Base-by-base conservation (phyloP, 371 early-diverging fungal genomes). In the Actinomortierella wolfii region DNA sequence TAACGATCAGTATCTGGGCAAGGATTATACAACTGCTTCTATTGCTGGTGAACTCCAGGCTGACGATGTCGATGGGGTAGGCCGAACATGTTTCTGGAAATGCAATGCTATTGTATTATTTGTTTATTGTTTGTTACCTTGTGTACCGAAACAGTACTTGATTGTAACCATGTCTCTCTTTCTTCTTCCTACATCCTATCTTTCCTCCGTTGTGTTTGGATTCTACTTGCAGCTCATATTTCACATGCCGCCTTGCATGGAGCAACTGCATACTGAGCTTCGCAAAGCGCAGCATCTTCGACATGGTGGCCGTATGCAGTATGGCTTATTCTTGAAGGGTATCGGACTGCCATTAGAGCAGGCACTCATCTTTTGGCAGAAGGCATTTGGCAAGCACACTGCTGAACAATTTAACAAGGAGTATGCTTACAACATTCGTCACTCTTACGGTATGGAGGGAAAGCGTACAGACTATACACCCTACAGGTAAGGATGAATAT, bases 391-490 rank as follows among this genome's bases (percentile, higher is more conserved):
- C 41, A 86, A 85, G 40, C 73, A 88, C 44, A 86, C 91, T n/a
- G 95, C 92, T 50, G 95, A 94, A 54, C 86, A 92, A 63, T 99
- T 99, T 77, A 84, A 93, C 59, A 99, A 95, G 86, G 86, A 83
- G 15, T 97, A 99, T 64, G 86, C 96, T 1, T 99, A 99, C 81
- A 94, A 94, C 66, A 89, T 99, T 57, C 86, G 99, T 39, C 97
- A 98, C 83, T 95, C 92, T 73, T 99, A 99, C 79, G 99, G 99
- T 53, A 68, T 92, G 67, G 99, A 99, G 78, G 99, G 99, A 25
- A 92, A 90, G 52, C 90, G 98, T 17, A 87, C 86, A 13, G 89
- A 97, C 70, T 99, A 98, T 78, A 80, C 84, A 11, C 93, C 98
- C 2, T 97, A 90, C 78, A 89, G 86, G 83, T 89, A 83, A 59